Base-by-base conservation (phyloP, 2,329 filamentous ascomycete species). In the Ophiosphaerella narmari region DNA sequence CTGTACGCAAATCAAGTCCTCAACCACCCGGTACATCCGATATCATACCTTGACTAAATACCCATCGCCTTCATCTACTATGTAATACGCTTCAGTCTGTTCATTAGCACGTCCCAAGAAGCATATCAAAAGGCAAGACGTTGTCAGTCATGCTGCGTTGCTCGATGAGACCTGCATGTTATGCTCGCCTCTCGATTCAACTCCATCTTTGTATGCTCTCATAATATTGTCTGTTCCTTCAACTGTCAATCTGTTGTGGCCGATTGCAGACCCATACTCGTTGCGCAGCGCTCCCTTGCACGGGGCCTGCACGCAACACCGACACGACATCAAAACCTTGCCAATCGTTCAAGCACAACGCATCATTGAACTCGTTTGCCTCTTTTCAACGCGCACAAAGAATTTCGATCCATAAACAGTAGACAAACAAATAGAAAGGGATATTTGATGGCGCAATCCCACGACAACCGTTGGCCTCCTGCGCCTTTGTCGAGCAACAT, bases 371-470 rank as follows among this genome's bases (percentile, higher is more conserved):
- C 37, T 14, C 18, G 16, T 8, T 45, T 52, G 39, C 24, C 6
- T 14, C 21, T 40, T 37, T 33, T 44, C 42, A 35, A 41, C 44
- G 51, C 52, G 50, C 37, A 65, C 55, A 65, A 62, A 62, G 55
- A 55, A 53, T 45, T 47, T 48, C 35, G 39, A 32, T 43, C 45
- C 34, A 41, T 37, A 37, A 13, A 51, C 37, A 23, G 43, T 48
- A 50, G 42, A 46, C 48, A 53, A 48, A 45, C 46, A 58, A 51
- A 46, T 45, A 43, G 34, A 43, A 46, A 39, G 50, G 48, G 35
- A 40, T 46, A 12, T 44, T 57, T 50, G 53, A 52, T 61, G 63
- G 55, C 59, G 59, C 59, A 39, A 49, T 52, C 13, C 38, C 46
- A 45, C 40, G n/a, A 51, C 46, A 49, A 40, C 45, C 58, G 49